Base-by-base conservation (phyloP, 2,329 filamentous ascomycete genomes). In the Colletotrichum somersetense region DNA sequence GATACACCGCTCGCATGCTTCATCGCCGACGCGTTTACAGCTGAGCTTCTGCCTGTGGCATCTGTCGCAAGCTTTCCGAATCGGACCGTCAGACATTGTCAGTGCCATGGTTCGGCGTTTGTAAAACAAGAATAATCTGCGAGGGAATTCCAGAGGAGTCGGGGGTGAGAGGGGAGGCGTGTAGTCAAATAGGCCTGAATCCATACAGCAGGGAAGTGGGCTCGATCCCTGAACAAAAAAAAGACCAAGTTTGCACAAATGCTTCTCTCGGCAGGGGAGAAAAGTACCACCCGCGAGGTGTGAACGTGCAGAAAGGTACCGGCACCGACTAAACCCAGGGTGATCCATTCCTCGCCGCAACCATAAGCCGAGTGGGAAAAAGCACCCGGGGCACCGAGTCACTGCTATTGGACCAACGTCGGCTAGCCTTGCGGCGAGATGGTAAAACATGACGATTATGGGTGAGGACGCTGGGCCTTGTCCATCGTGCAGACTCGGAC, bases 21-120 rank as follows among this genome's bases (percentile, higher is more conserved):
- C 81, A 63, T 81, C 80, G 69, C 79, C 79, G 67, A 78, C 76
- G 62, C 84, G 81, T 75, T 83, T 85, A 78, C 84, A 86, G 74
- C 81, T 83, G 70, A 86, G 79, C 76, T 86, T 86, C 75, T 85
- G 83, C 23, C 76, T 76, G 74, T 86, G 84, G 75, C 84, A 86
- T 73, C 83, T 81, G 76, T 86, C 84, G 77, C 84, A 86, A 67
- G 84, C 84, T 68, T 83, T 84, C 67, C 84, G 82, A 73, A 80
- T 82, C 71, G 79, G 75, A 64, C 76, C 78, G 72, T 83, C 81
- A 74, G 80, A 75, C 81, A 83, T 83, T 76, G 75, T 78, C 75
- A 77, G 74, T 68, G 75, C 78, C 78, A 71, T 76, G 52, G 53
- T 64, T 66, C 62, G 71, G 71, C 66, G 71, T 73, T 71, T 57